Conservation (phyloP, 345 rosid genomes). For the Melastoma malabathricum region DNA sequence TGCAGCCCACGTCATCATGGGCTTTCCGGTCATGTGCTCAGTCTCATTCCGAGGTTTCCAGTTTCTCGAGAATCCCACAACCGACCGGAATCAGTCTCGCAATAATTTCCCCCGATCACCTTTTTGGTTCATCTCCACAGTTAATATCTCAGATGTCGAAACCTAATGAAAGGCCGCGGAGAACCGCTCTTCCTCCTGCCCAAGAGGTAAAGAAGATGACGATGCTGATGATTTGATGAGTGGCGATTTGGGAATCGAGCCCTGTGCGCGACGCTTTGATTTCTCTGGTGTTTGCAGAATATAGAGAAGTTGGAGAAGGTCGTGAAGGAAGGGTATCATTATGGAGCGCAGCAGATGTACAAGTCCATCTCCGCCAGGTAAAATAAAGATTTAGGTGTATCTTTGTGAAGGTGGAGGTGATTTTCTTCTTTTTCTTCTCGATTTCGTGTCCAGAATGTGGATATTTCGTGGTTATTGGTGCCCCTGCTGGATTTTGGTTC, state of each 20-base stretch:
- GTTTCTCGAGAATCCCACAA: too few species aligned
- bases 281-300: conserved; percentile 29
- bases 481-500: too few species aligned
- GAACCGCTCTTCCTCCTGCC: conserved; percentile 54
- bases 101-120: too few species aligned
- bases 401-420: neutral
- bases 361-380: conserved; percentile 85
- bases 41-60: too few species aligned
- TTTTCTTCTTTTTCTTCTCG: too few species aligned
- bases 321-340: conserved; percentile 62
- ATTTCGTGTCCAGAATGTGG: too few species aligned
- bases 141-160: neutral
- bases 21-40: too few species aligned
- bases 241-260: neutral
- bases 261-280: neutral
- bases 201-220: conserved; percentile 36
- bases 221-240: neutral
- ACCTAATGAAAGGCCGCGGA: conserved; percentile 23
- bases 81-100: too few species aligned
- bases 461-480: too few species aligned
- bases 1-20: too few species aligned
- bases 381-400: too few species aligned
- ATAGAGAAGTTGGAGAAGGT: conserved; percentile 66
- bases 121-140: too few species aligned
- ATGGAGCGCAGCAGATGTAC: conserved; percentile 98